These are phyloP conservation scores for Aureobasidium sp. DNA, from an alignment of 2,329 filamentous ascomycete genomes.

Conservation along the genomic window DNA sequence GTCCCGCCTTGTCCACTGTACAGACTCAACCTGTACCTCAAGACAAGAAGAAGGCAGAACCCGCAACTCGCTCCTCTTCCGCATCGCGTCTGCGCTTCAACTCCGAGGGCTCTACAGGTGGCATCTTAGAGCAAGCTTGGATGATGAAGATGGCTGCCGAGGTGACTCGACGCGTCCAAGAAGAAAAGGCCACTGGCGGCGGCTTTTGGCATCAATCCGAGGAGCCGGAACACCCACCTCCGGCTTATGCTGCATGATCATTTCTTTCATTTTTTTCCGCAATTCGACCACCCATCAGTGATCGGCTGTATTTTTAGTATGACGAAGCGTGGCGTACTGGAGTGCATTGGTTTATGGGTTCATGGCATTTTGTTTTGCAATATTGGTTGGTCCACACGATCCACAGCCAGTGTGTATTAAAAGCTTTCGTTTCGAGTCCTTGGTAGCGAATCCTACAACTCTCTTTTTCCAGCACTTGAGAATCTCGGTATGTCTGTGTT, in stretches of 20 bases:
- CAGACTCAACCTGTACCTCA: constrained; percentile 3
- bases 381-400: not conserved
- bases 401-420: constrained; percentile 6
- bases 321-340: constrained; percentile 1
- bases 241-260: constrained; percentile 27
- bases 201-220: constrained; percentile 16
- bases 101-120: constrained; percentile 25
- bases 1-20: not conserved
- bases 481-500: not conserved
- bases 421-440: not conserved
- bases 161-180: constrained; percentile 77
- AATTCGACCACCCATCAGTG: not conserved
- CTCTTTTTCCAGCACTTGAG: not conserved
- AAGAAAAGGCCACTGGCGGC: constrained; percentile 55
- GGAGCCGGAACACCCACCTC: constrained; percentile 23
- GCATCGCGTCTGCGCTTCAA: not conserved
- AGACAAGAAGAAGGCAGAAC: constrained; percentile 5
- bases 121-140: constrained; percentile 72
- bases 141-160: constrained; percentile 90
- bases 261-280: not conserved
- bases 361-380: not conserved
- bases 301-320: not conserved
- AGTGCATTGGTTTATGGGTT: not conserved
- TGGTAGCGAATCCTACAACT: not conserved
- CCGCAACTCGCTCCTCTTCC: not conserved